Conservation (phyloP, 2,329 filamentous ascomycete genomes). For the Dryadomyces quercus-mongolicae region DNA sequence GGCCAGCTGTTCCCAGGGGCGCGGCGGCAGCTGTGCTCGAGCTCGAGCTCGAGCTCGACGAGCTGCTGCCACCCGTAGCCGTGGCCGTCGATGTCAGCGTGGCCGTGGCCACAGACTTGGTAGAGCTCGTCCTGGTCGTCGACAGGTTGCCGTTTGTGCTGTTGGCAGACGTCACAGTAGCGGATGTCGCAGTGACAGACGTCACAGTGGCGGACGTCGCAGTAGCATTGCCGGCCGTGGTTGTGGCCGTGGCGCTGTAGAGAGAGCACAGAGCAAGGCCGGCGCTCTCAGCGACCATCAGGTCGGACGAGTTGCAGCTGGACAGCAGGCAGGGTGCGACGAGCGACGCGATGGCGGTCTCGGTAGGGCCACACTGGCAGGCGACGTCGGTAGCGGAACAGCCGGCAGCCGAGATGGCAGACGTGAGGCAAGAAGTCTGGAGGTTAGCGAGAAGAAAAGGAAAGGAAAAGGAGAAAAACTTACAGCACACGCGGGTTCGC, state of each 20-base stretch:
- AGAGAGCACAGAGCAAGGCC: not conserved
- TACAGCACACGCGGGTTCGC: not conserved
- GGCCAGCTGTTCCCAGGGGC: not conserved
- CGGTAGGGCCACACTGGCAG: not conserved
- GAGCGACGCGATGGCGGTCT: not conserved
- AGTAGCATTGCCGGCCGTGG: not conserved
- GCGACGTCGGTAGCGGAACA: not conserved
- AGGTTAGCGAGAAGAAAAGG: not conserved
- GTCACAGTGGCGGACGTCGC: too few species aligned
- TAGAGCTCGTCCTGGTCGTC: not conserved
- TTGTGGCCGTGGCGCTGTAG: not conserved
- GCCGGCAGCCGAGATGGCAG: not conserved
- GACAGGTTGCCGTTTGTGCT: not conserved
- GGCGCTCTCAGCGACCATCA: not conserved
- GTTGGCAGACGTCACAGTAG: not conserved
- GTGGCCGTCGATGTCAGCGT: not conserved
- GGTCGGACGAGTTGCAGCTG: not conserved
- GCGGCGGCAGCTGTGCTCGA: not conserved
- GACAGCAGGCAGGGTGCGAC: not conserved
- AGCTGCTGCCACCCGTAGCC: not conserved
- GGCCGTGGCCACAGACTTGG: not conserved
- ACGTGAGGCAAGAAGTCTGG: not conserved
- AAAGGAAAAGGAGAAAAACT: not conserved
- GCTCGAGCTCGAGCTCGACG: not conserved
- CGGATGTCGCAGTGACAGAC: not conserved